phyloP scores from a whole-genome alignment of 2,329 filamentous ascomycete genomes.

The Aspergillus jensenii region DNA sequence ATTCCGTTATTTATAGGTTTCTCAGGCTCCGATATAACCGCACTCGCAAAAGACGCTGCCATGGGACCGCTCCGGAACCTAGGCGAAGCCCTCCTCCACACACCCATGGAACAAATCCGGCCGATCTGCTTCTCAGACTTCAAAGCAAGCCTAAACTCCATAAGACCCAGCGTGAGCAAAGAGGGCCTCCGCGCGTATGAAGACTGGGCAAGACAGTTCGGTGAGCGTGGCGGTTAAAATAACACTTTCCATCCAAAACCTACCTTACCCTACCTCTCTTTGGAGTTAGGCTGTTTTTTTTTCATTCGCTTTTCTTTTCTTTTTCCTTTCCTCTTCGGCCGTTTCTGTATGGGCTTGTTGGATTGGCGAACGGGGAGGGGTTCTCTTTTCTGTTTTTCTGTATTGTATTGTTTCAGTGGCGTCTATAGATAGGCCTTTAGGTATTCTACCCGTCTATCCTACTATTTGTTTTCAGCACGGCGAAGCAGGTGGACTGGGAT shows the following conservation, averaged over 20 bases:
- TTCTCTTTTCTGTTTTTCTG: not conserved
- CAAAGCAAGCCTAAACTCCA: conserved; percentile 75
- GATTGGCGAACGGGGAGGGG: not conserved
- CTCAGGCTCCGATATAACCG: conserved; percentile 94
- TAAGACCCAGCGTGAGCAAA: conserved; percentile 85
- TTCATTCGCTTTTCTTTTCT: not conserved
- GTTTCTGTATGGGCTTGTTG: not conserved
- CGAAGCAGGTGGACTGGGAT: not conserved
- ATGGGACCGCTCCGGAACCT: conserved; percentile 93
- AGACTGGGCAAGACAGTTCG: conserved; percentile 91
- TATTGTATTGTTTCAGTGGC: not conserved
- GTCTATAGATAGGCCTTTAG: not conserved
- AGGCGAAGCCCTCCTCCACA: conserved; percentile 84
- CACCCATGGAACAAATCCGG: conserved; percentile 91
- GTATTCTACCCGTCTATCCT: not conserved
- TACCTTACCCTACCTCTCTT: not conserved
- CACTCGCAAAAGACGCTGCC: conserved; percentile 92
- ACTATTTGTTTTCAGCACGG: not conserved
- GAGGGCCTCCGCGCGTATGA: conserved; percentile 85
- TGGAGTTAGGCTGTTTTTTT: not conserved
- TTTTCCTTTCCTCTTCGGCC: not conserved
- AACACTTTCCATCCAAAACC: too few relatives aligned
- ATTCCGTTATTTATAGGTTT: conserved; percentile 64
- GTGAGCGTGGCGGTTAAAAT: conserved; percentile 75
- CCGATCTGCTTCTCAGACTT: conserved; percentile 85